phyloP scores from a whole-genome alignment of 371 early-diverging fungal genomes.

The Mucor circinelloides region DNA sequence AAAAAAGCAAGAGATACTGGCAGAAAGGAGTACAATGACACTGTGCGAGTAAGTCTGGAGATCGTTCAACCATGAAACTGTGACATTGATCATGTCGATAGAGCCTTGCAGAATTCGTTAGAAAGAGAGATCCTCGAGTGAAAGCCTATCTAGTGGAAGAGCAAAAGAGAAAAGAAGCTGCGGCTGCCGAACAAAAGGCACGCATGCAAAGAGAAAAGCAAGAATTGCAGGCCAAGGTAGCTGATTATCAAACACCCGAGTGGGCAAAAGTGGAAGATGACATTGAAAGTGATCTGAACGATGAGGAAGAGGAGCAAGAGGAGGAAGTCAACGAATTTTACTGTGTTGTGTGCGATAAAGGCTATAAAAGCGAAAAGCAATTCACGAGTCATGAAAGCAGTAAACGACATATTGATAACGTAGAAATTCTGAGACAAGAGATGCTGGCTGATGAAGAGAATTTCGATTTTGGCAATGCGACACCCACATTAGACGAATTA shows the following conservation, averaged over 20 bases:
- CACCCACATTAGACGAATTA: background rate
- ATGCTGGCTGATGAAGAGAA: constrained; percentile 65
- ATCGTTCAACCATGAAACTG: too few species aligned
- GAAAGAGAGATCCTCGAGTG: constrained; percentile 82
- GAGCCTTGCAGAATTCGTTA: constrained; percentile 58
- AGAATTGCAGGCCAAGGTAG: constrained; percentile 51
- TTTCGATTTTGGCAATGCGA: constrained; percentile 37
- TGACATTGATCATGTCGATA: background rate
- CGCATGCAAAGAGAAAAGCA: constrained; percentile 55
- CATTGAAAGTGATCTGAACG: constrained; percentile 19
- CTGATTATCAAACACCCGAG: constrained; percentile 61
- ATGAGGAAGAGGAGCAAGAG: constrained; percentile 42
- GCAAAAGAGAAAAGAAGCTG: constrained; percentile 53
- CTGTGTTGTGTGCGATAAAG: constrained; percentile 84
- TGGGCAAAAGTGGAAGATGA: constrained; percentile 61
- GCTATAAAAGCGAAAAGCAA: constrained; percentile 76
- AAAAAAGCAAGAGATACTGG: constrained; percentile 81
- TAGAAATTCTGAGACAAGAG: constrained; percentile 64
- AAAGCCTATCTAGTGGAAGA: constrained; percentile 57
- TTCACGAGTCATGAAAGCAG: constrained; percentile 77
- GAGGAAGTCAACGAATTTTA: constrained; percentile 54
- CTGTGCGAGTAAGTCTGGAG: constrained; percentile 62
- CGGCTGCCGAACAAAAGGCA: constrained; percentile 57
- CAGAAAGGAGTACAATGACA: constrained; percentile 84
- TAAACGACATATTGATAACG: constrained; percentile 74